Conservation (phyloP, 352 stramenopile species). For the Phytopythium montanum region DNA sequence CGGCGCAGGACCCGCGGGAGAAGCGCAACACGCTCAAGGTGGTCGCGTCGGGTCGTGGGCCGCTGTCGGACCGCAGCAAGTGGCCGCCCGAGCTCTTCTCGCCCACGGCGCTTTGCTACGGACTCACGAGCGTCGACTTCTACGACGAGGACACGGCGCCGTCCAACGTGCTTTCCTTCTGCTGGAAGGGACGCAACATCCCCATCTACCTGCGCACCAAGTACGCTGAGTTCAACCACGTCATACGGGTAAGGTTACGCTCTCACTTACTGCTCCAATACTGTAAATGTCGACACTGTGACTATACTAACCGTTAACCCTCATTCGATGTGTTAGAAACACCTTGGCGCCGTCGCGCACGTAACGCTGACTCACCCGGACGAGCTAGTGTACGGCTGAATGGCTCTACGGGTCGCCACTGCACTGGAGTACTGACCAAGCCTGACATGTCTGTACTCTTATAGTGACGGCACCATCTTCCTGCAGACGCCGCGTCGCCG, state of each 20-base stretch:
- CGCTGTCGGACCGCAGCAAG: constrained; percentile 62
- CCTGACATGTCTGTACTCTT: not conserved
- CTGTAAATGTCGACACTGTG: not conserved
- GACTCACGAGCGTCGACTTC: constrained; percentile 67
- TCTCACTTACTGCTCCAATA: not conserved
- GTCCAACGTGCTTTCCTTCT: constrained; percentile 79
- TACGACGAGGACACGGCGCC: constrained; percentile 59
- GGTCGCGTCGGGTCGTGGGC: constrained; percentile 58
- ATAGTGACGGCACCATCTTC: constrained; percentile 61
- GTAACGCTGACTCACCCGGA: constrained; percentile 71
- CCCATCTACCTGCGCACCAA: constrained; percentile 86
- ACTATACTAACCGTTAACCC: constrained; percentile 3
- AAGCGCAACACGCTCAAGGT: constrained; percentile 80
- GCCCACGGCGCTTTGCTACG: constrained; percentile 78
- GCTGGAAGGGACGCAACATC: constrained; percentile 85
- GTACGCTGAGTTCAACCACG: constrained; percentile 87
- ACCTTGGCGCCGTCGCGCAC: constrained; percentile 71
- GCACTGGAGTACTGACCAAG: not conserved
- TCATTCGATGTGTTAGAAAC: constrained; percentile 47
- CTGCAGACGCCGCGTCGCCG: constrained; percentile 54
- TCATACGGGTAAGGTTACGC: constrained; percentile 55
- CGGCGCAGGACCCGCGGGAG: constrained; percentile 59
- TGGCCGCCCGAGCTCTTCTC: constrained; percentile 81
- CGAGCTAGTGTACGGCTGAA: constrained; percentile 59
- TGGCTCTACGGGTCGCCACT: not conserved